Evolutionary conservation across 2,329 filamentous ascomycete species (phyloP), one percentile per base, ranked within the genome.

Genomic region (Talaromyces marneffei): DNA sequence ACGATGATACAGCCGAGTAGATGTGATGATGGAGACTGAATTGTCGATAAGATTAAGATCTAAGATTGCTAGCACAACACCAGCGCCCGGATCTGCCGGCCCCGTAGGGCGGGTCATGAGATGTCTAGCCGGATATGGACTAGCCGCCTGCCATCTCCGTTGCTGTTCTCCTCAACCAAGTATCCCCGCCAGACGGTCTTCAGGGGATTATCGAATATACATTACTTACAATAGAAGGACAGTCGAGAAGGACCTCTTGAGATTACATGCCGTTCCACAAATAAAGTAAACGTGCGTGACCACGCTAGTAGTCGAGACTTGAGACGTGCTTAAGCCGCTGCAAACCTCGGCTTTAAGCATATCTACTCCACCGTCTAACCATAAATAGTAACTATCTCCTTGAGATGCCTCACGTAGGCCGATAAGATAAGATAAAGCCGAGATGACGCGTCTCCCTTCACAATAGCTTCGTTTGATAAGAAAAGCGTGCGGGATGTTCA

Each of bases 1-100:
- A 16, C 2, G 2, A 29, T 16, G 23, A 5, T 27, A 27, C 5
- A 27, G 33, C 2, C 23, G 31, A 39, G 10, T n/a, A n/a, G 18
- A 16, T 31, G 39, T 7, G 4, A 23, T n/a, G n/a, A 54, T 23
- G 25, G 27, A 54, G 33, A 35, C 20, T 14, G 29, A 37, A 48
- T 29, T 55, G 42, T 42, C 53, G 54, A 57, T 57, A 57, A 44
- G 54, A 29, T 48, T 29, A 18, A 7, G 44, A n/a, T n/a, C n/a
- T n/a, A n/a, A n/a, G n/a, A n/a, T n/a, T n/a, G n/a, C n/a, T n/a
- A n/a, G n/a, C n/a, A n/a, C n/a, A n/a, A n/a, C n/a, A n/a, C n/a
- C 20, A 16, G 8, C 44, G 44, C 35, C n/a, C 54, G 54, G 54
- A 29, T 23, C n/a, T n/a, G 31, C 52, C 52, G 52, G 44, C 4